These are phyloP conservation scores for Globisporangium polare DNA, from an alignment of 352 stramenopile species.

Conservation along the genomic window DNA sequence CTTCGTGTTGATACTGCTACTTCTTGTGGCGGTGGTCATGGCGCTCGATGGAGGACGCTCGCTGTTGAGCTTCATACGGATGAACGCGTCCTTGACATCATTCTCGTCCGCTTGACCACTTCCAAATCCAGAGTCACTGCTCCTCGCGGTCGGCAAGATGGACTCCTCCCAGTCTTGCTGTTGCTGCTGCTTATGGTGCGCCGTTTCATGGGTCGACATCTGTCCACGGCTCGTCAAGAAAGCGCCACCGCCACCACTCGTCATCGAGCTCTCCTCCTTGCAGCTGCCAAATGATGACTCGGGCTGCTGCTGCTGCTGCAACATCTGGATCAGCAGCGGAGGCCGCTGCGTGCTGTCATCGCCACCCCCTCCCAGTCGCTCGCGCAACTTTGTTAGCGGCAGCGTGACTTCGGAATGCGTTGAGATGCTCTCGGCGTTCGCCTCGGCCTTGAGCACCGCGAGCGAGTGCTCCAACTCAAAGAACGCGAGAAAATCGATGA, in stretches of 20 bases:
- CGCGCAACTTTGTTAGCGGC: conserved; percentile 12
- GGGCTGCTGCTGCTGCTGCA: conserved; percentile 3
- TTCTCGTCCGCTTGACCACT: background rate
- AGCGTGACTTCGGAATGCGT: background rate
- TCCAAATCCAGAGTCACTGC: background rate
- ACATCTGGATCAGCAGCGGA: conserved; percentile 28
- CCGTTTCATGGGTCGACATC: background rate
- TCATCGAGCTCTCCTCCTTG: background rate
- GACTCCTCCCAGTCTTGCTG: background rate
- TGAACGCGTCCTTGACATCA: background rate
- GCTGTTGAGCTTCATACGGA: background rate
- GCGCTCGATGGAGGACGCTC: background rate
- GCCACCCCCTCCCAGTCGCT: conserved; percentile 7
- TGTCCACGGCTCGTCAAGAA: background rate
- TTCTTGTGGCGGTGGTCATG: background rate
- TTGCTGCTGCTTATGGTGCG: background rate
- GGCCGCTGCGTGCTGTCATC: background rate
- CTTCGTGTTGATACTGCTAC: background rate
- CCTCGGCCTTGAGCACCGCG: conserved; percentile 43
- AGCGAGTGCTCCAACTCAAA: conserved; percentile 61
- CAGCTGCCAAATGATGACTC: background rate
- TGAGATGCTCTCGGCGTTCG: conserved; percentile 14
- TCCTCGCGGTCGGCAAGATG: background rate
- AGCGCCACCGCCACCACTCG: background rate
- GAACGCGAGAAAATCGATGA: conserved; percentile 54